These are phyloP conservation scores for Nothophaeocryptopus gaeumannii DNA, from an alignment of 2,329 filamentous ascomycete genomes.

Conservation along the genomic window DNA sequence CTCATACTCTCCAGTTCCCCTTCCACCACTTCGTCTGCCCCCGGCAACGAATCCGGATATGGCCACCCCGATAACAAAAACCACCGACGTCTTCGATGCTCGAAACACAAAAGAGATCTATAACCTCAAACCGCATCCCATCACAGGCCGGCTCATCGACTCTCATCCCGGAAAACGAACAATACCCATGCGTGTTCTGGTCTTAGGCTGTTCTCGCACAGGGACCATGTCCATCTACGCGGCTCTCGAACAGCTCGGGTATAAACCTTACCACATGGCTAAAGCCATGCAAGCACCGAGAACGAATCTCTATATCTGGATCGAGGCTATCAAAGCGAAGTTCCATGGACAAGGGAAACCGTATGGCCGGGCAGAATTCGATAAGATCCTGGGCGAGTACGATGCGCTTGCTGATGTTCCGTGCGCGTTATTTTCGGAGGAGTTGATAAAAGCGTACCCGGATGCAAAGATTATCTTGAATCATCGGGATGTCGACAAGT, in stretches of 20 bases:
- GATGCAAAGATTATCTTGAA: conserved; percentile 27
- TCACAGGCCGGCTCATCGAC: conserved; percentile 17
- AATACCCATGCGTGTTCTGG: conserved; percentile 24
- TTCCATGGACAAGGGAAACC: conserved; percentile 15
- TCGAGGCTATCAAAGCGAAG: conserved; percentile 22
- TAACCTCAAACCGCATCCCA: conserved; percentile 13
- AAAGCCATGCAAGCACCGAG: conserved; percentile 17
- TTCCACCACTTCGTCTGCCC: too few species aligned
- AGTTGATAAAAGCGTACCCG: conserved; percentile 32
- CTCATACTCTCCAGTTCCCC: too few species aligned
- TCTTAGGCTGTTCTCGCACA: conserved; percentile 26
- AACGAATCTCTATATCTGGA: conserved; percentile 19
- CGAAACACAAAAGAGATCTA: conserved; percentile 12
- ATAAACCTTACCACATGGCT: conserved; percentile 25
- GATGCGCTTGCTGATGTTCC: conserved; percentile 25
- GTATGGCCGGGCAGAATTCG: conserved; percentile 17
- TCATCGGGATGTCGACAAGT: conserved; percentile 27
- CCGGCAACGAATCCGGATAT: not conserved
- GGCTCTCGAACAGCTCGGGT: conserved; percentile 23
- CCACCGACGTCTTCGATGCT: conserved; percentile 10
- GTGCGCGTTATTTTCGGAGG: conserved; percentile 11
- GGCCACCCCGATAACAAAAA: not conserved
- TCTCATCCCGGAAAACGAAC: conserved; percentile 16
- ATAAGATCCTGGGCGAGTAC: conserved; percentile 14
- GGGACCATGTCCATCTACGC: conserved; percentile 24